These are phyloP conservation scores for Strobilomyces confusus DNA, from an alignment of 768 basidiomycete genomes.

Conservation along the genomic window DNA sequence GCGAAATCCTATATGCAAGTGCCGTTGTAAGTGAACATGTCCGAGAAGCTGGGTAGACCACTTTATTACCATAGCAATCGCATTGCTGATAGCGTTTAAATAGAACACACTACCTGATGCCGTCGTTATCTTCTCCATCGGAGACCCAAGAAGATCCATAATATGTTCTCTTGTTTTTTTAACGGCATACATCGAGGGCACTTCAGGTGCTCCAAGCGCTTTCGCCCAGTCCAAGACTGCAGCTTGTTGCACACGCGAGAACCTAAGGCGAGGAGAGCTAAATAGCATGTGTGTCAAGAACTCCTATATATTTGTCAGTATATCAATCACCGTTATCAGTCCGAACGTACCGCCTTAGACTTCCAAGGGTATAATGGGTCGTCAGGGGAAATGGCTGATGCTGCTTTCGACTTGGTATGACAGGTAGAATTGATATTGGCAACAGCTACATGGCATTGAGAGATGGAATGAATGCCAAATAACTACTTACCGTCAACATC, in stretches of 20 bases:
- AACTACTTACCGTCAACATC: not conserved
- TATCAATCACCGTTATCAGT: not conserved
- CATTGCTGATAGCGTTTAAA: conserved; percentile 17
- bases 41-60: not conserved
- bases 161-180: conserved; percentile 17
- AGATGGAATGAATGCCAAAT: not conserved
- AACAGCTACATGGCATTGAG: not conserved
- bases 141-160: conserved; percentile 20
- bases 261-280: conserved; percentile 27
- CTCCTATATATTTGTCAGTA: conserved; percentile 19
- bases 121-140: conserved; percentile 18
- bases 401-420: not conserved
- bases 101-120: conserved; percentile 29
- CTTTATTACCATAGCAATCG: conserved; percentile 17
- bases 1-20: not conserved
- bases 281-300: conserved; percentile 32
- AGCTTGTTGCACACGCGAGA: conserved; percentile 29
- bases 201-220: conserved; percentile 20
- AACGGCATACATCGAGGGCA: conserved; percentile 8
- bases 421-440: not conserved
- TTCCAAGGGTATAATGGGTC: conserved; percentile 9
- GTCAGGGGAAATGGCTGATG: not conserved
- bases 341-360: not conserved
- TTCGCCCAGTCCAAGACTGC: conserved; percentile 23
- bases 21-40: not conserved